A percentile compares a stretch with the other conserved stretches of the same genome.
Evolutionary conservation across 179 eudicot species (phyloP).

Genomic region (Spinacia oleracea): DNA sequence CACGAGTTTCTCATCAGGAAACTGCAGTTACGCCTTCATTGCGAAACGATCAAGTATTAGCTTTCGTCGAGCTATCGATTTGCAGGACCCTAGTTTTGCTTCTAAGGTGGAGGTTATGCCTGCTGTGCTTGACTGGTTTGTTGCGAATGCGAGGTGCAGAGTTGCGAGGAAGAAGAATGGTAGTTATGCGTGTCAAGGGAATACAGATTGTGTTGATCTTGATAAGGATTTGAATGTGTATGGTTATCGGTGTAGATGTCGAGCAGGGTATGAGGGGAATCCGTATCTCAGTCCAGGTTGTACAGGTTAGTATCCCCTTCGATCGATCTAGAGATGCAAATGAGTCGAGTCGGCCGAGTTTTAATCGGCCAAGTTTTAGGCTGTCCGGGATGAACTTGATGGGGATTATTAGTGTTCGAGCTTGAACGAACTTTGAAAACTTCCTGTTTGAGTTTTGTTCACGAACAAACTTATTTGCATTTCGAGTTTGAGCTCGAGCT

Average conservation of each 20-base stretch:
- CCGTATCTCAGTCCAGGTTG: conserved; percentile 45
- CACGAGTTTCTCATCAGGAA: conserved; percentile 28
- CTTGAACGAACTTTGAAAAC: no score
- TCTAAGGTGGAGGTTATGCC: conserved; percentile 18
- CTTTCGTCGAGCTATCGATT: conserved; percentile 28
- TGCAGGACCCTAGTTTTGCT: conserved; percentile 8
- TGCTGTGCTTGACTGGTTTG: conserved; percentile 43
- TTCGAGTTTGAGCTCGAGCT: no score
- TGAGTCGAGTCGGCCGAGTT: no score
- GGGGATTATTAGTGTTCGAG: no score
- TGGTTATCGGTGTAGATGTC: conserved; percentile 43
- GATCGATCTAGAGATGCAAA: no score
- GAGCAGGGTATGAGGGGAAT: conserved; percentile 37
- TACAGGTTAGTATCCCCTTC: conserved; percentile 24
- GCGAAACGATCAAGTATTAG: conserved; percentile 21
- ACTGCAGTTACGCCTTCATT: conserved; percentile 33
- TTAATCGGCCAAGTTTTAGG: no score
- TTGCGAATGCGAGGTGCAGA: conserved; percentile 25
- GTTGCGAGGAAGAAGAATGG: conserved; percentile 24
- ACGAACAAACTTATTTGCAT: no score
- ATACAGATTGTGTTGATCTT: conserved; percentile 24
- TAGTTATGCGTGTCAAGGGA: conserved; percentile 29
- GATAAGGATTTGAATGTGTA: neutral
- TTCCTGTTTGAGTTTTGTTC: no score
- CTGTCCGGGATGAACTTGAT: no score